Conservation (phyloP, 306 rosid species). For the Citrullus colocynthis region DNA sequence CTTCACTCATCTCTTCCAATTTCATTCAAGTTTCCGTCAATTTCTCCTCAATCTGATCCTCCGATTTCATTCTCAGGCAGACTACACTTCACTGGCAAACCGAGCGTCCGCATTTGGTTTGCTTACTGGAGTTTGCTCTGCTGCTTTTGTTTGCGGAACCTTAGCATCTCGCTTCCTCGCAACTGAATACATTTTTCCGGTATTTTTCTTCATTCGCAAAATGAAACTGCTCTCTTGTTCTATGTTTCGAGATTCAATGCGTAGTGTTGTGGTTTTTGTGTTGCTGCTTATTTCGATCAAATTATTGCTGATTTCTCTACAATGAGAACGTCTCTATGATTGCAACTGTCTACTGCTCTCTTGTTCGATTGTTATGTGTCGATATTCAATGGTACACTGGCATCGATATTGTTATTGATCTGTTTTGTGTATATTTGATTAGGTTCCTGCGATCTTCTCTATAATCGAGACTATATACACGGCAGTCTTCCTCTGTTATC, state of each 20-base stretch:
- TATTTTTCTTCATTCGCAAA: neutral
- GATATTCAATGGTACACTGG: neutral
- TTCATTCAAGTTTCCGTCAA: neutral
- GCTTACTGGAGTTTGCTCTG: constrained; percentile 53
- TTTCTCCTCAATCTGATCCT: neutral
- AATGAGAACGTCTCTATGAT: constrained; percentile 10
- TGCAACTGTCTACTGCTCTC: constrained; percentile 3
- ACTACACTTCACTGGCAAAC: constrained; percentile 31
- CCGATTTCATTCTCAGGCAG: constrained; percentile 37
- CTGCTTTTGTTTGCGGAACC: constrained; percentile 60
- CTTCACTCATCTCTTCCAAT: neutral
- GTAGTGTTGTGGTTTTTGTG: neutral
- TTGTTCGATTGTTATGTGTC: neutral
- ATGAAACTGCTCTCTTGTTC: neutral
- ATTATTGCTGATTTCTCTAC: neutral
- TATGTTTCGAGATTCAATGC: neutral
- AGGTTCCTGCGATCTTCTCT: constrained; percentile 45
- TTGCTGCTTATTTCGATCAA: neutral
- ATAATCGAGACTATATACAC: constrained; percentile 43
- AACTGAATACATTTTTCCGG: constrained; percentile 56
- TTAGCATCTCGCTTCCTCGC: constrained; percentile 66
- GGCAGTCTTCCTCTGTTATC: constrained; percentile 62
- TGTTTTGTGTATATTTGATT: neutral
- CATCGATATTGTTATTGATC: neutral
- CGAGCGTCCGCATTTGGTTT: constrained; percentile 64